A percentile compares a stretch with the other conserved stretches of the same genome.
Conservation (phyloP, 257 asterid genomes). For the Anisodus acutangulus region DNA sequence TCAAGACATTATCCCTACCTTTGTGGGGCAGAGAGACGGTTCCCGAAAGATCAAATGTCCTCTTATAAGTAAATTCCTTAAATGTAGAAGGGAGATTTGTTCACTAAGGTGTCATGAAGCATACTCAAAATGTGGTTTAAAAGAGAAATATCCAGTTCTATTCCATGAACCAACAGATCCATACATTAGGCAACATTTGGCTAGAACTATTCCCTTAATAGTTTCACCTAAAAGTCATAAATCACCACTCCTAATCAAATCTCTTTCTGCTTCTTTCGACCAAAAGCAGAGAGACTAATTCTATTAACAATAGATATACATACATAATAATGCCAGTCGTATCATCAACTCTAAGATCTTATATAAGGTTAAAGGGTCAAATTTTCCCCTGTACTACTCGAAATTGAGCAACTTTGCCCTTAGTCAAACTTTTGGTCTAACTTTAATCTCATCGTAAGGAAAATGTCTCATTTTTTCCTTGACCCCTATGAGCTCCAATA, state of each 20-base stretch:
- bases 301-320: not conserved
- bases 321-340: not conserved
- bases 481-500: not conserved
- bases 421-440: not conserved
- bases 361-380: not conserved
- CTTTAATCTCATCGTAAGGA: not conserved
- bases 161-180: not conserved
- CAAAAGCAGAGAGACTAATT: not conserved
- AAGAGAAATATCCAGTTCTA: not conserved
- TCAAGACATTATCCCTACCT: no score
- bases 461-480: not conserved
- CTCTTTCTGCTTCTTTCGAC: not conserved
- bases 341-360: not conserved
- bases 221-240: not conserved
- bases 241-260: not conserved
- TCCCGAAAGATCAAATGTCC: not conserved
- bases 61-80: not conserved
- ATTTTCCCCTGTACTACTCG: no score
- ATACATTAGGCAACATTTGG: not conserved
- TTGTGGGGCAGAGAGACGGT: no score
- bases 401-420: no score
- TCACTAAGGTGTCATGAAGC: not conserved
- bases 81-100: not conserved
- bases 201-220: not conserved
- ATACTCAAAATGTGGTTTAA: not conserved